A percentile compares a stretch with the other conserved stretches of the same genome.
These are phyloP conservation scores for Candida coleopterorum DNA, from an alignment of 805 yeast species.

Conservation along the genomic window DNA sequence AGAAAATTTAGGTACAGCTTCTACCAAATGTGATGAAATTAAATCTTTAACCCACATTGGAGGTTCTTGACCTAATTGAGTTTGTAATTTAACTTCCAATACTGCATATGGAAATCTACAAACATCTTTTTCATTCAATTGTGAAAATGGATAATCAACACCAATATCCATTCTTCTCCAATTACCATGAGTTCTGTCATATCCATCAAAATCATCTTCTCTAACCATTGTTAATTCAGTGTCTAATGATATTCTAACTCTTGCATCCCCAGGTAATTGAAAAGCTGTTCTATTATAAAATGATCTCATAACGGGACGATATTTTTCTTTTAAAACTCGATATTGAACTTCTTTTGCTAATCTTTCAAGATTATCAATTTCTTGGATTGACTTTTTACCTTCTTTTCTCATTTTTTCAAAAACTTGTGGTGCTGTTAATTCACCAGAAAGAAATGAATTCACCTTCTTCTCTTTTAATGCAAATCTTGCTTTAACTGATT, in stretches of 20 bases:
- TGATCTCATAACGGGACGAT: constrained; percentile 92
- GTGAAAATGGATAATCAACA: constrained; percentile 90
- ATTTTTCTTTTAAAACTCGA: constrained; percentile 72
- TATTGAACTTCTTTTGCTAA: constrained; percentile 93
- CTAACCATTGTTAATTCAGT: constrained; percentile 97
- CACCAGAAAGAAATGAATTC: constrained; percentile 78
- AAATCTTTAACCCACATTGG: constrained; percentile 96
- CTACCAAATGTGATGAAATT: constrained; percentile 88
- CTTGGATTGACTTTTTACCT: constrained; percentile 81
- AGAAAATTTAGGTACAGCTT: constrained; percentile 96
- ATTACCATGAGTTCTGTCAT: constrained; percentile 82
- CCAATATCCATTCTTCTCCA: constrained; percentile 99
- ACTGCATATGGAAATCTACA: constrained; percentile 97
- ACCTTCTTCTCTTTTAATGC: constrained; percentile 87
- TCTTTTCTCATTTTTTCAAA: constrained; percentile 91
- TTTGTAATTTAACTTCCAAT: constrained; percentile 92
- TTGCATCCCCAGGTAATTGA: constrained; percentile 98
- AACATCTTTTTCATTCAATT: constrained; percentile 77
- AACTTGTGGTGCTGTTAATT: constrained; percentile 80
- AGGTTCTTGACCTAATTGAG: constrained; percentile 98
- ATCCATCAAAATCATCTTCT: constrained; percentile 94
- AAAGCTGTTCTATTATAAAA: constrained; percentile 98
- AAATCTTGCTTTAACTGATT: constrained; percentile 97
- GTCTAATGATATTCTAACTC: constrained; percentile 96
- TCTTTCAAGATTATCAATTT: constrained; percentile 87